Evolutionary conservation across 352 stramenopile species (phyloP).

Genomic region (Pythium angustatum): DNA sequence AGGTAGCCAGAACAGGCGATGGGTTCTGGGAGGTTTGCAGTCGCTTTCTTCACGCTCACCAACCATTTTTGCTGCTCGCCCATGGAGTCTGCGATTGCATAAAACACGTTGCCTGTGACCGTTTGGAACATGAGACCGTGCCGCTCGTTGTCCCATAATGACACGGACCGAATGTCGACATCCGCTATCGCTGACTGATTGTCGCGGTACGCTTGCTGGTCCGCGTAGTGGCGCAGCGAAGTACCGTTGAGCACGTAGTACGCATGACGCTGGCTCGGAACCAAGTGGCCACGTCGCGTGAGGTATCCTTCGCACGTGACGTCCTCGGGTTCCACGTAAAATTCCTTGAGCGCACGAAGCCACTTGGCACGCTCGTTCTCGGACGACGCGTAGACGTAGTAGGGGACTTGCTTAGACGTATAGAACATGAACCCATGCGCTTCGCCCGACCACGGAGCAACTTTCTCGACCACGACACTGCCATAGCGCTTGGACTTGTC

Average conservation of each 20-base stretch:
- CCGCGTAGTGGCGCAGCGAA: conserved; percentile 78
- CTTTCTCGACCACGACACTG: conserved; percentile 85
- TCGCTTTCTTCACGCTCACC: conserved; percentile 66
- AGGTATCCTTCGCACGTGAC: conserved; percentile 87
- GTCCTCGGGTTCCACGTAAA: conserved; percentile 83
- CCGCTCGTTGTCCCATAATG: conserved; percentile 76
- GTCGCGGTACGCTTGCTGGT: conserved; percentile 84
- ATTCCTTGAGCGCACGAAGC: conserved; percentile 82
- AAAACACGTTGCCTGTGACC: conserved; percentile 82
- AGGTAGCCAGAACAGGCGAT: conserved; percentile 84
- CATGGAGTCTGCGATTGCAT: conserved; percentile 71
- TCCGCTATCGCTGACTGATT: conserved; percentile 85
- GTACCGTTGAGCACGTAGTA: conserved; percentile 88
- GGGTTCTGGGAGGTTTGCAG: conserved; percentile 66
- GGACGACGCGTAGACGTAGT: conserved; percentile 88
- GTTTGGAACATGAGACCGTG: conserved; percentile 89
- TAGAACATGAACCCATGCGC: conserved; percentile 91
- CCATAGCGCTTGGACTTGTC: conserved; percentile 86
- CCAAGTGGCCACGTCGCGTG: conserved; percentile 82
- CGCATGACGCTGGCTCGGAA: conserved; percentile 82
- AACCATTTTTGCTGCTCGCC: conserved; percentile 87
- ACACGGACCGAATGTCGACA: conserved; percentile 77
- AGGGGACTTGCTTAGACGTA: conserved; percentile 87
- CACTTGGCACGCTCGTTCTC: conserved; percentile 75
- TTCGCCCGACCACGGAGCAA: conserved; percentile 83